Base-by-base conservation (phyloP, 768 basidiomycete genomes). In the Podaxis pistillaris region DNA sequence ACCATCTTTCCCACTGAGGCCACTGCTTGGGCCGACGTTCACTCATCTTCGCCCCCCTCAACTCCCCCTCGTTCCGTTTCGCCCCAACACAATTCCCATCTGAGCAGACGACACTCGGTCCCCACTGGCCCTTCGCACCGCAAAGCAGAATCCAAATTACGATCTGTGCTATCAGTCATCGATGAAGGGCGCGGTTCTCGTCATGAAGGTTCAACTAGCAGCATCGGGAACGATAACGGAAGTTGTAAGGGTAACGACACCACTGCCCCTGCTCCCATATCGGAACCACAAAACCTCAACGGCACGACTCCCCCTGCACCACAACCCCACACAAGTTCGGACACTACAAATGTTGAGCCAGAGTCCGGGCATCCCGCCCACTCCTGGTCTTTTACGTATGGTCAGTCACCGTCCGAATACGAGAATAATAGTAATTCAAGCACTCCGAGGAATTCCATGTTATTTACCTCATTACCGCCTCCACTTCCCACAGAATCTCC, bases 121-220 rank as follows among this genome's bases (percentile, higher is more conserved):
- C 85, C 84, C 33, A 71, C 77, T 28, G 65, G 60, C n/a, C 53
- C 68, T 66, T 75, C 74, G 37, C 58, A 73, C 28, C 81, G 86
- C 65, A 89, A 86, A 73, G 78, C 83, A 3, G 81, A 84, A 63
- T 86, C 87, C 37, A 91, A 90, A 71, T 80, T 92, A 49, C 87
- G 88, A 52, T 87, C 79, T 62, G 84, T 89, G n/a, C 76, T 93
- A n/a, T 73, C 88, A 33, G 82, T 85, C 22, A 86, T 93, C 59
- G 88, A 90, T 64, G 91, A 93, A 73, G 72, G 66, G 22, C 61
- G 51, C 13, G 38, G 62, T 44, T 41, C 63, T 22, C 61, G 61
- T 19, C 61, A 62, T n/a, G 61, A 62, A 13, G 54, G 22, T n/a
- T 56, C 61, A 46, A 26, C 17, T 17, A 46, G 11, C 3, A 26